Percentiles rank a stretch among this genome's conserved stretches.
Evolutionary conservation across 352 stramenopile genomes (phyloP).

Genomic region (Phytophthora ohioensis): DNA sequence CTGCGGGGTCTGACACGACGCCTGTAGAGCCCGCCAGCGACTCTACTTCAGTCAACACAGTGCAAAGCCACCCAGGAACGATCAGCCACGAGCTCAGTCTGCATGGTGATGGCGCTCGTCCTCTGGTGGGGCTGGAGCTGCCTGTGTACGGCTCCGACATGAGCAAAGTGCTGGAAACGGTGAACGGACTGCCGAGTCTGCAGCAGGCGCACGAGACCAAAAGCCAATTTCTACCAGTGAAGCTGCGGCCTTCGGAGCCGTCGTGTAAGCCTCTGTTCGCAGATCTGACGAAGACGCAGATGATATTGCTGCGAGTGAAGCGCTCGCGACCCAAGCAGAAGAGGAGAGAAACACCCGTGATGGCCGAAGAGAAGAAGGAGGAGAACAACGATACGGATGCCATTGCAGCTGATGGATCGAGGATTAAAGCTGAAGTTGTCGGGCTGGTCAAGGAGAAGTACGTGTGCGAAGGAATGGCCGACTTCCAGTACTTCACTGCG

Average conservation of each 20-base stretch:
- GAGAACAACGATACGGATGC: conserved; percentile 14
- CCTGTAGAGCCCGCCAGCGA: conserved; percentile 10
- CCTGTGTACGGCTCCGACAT: conserved; percentile 66
- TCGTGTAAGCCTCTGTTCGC: conserved; percentile 88
- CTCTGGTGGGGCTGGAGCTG: conserved; percentile 71
- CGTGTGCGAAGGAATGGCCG: conserved; percentile 87
- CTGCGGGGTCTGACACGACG: background rate
- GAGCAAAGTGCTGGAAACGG: conserved; percentile 59
- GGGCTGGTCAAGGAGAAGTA: conserved; percentile 81
- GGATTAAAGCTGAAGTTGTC: conserved; percentile 56
- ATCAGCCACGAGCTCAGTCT: conserved; percentile 44
- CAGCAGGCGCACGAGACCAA: conserved; percentile 77
- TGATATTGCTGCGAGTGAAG: conserved; percentile 67
- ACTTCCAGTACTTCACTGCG: conserved; percentile 87
- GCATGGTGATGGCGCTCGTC: conserved; percentile 41
- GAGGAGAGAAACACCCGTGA: conserved; percentile 5
- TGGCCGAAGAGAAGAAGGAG: conserved; percentile 22
- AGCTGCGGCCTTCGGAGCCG: conserved; percentile 75
- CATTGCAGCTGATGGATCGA: conserved; percentile 21
- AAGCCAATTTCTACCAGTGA: conserved; percentile 81
- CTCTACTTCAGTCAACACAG: conserved; percentile 2
- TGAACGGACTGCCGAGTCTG: conserved; percentile 64
- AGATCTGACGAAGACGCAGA: conserved; percentile 85
- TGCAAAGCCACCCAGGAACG: conserved; percentile 2
- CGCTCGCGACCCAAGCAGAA: conserved; percentile 43